phyloP scores from a whole-genome alignment of 371 early-diverging fungal species.

The Mortierella sp. region DNA sequence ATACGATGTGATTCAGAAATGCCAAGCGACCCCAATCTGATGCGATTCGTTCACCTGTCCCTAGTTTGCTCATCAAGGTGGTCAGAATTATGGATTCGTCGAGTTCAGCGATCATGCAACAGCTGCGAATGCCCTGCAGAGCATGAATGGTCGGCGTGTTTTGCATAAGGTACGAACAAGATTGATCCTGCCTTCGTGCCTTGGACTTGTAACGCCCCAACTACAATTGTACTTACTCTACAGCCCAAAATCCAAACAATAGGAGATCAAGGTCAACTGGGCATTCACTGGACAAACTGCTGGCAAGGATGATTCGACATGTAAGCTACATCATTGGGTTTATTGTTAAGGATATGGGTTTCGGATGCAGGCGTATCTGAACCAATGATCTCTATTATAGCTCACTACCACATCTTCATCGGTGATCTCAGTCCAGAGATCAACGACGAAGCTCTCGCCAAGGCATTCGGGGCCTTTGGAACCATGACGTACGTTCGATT shows the following conservation, averaged over 20 bases:
- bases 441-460: constrained; percentile 72
- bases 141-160: constrained; percentile 80
- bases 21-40: neutral
- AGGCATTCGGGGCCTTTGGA: constrained; percentile 80
- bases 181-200: neutral
- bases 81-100: constrained; percentile 92
- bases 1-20: too few relatives aligned
- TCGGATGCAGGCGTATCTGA: neutral
- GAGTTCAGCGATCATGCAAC: constrained; percentile 79
- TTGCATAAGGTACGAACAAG: constrained; percentile 61
- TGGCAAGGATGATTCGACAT: constrained; percentile 71
- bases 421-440: constrained; percentile 86
- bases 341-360: neutral
- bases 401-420: constrained; percentile 86
- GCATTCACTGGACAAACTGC: constrained; percentile 69
- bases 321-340: constrained; percentile 33
- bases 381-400: constrained; percentile 27
- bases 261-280: constrained; percentile 91
- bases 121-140: constrained; percentile 82
- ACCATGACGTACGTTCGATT: constrained; percentile 73
- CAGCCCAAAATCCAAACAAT: constrained; percentile 6
- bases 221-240: too few relatives aligned
- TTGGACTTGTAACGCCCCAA: constrained; percentile 6
- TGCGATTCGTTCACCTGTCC: neutral
- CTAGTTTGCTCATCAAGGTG: constrained; percentile 58